A percentile compares a stretch with the other conserved stretches of the same genome.
Evolutionary conservation across 148 eudicot species (phyloP).

Genomic region (Fagopyrum homotropicum): DNA sequence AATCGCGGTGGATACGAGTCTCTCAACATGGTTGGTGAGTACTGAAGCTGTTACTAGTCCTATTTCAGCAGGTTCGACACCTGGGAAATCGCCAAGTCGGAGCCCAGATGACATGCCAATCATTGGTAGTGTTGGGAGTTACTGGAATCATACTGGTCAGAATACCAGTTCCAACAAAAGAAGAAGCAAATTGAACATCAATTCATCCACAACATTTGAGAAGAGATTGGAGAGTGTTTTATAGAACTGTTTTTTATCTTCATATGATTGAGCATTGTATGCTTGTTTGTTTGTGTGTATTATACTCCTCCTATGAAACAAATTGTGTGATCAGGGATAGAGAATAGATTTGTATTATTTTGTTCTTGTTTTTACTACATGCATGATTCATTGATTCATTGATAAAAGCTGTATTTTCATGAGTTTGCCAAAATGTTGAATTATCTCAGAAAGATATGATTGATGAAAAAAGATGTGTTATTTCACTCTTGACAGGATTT

Average conservation of each 20-base stretch:
- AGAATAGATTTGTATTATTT: background rate
- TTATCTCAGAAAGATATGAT: no score
- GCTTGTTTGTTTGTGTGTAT: no score
- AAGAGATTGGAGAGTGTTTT: slow-evolving; percentile 43
- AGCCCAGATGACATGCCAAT: slow-evolving; percentile 47
- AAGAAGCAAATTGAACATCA: slow-evolving; percentile 27
- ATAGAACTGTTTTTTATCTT: slow-evolving; percentile 8
- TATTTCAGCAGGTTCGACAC: slow-evolving; percentile 33
- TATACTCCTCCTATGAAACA: background rate
- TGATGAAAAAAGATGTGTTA: no score
- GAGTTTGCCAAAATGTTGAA: no score
- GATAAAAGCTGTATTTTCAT: background rate
- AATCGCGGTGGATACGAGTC: slow-evolving; percentile 49
- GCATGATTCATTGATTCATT: background rate
- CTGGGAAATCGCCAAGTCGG: slow-evolving; percentile 31
- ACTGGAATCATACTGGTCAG: slow-evolving; percentile 48
- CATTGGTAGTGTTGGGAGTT: slow-evolving; percentile 62
- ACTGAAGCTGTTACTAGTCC: slow-evolving; percentile 22
- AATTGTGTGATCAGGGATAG: background rate
- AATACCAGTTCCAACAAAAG: slow-evolving; percentile 23
- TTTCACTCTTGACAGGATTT: background rate
- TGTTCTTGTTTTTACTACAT: background rate
- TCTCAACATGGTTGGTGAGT: slow-evolving; percentile 58
- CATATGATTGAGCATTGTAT: background rate
- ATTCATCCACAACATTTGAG: slow-evolving; percentile 34